These are phyloP conservation scores for Boechera divaricarpa DNA, from an alignment of 345 rosid species.

Conservation along the genomic window DNA sequence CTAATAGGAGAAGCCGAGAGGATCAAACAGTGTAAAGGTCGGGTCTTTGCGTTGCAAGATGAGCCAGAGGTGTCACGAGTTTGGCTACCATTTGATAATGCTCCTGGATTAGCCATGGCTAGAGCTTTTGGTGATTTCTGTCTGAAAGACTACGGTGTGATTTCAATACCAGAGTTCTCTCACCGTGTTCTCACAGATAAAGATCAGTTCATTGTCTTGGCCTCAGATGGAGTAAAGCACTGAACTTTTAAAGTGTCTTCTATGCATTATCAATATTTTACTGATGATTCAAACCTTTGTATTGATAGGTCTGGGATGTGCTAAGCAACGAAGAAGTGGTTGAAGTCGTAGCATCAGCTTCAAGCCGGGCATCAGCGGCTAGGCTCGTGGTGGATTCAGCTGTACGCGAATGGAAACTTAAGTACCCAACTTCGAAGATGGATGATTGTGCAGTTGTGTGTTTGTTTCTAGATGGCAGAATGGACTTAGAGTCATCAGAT, in stretches of 20 bases:
- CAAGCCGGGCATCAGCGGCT: conserved; percentile 84
- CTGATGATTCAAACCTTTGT: conserved; percentile 17
- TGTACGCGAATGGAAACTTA: conserved; percentile 92
- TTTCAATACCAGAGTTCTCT: conserved; percentile 91
- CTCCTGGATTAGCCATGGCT: conserved; percentile 99
- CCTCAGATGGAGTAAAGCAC: conserved; percentile 91
- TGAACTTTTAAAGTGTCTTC: neutral
- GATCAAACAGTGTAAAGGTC: conserved; percentile 92
- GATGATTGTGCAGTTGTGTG: conserved; percentile 99
- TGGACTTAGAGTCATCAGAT: conserved; percentile 85
- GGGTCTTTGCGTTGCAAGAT: conserved; percentile 98
- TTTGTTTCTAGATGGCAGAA: conserved; percentile 89
- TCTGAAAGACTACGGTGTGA: conserved; percentile 97
- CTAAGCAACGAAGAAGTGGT: conserved; percentile 97
- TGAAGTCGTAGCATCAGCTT: conserved; percentile 80
- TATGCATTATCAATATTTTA: neutral
- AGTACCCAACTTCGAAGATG: conserved; percentile 99
- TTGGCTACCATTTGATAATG: conserved; percentile 99
- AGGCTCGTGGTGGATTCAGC: conserved; percentile 86
- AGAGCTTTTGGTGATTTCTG: conserved; percentile 99
- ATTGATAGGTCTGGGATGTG: conserved; percentile 94
- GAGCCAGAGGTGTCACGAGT: conserved; percentile 99
- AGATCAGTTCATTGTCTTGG: conserved; percentile 96
- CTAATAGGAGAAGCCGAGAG: conserved; percentile 92
- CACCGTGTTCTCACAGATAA: conserved; percentile 78